phyloP scores from a whole-genome alignment of 805 yeast species.

The Clavispora fructus region DNA sequence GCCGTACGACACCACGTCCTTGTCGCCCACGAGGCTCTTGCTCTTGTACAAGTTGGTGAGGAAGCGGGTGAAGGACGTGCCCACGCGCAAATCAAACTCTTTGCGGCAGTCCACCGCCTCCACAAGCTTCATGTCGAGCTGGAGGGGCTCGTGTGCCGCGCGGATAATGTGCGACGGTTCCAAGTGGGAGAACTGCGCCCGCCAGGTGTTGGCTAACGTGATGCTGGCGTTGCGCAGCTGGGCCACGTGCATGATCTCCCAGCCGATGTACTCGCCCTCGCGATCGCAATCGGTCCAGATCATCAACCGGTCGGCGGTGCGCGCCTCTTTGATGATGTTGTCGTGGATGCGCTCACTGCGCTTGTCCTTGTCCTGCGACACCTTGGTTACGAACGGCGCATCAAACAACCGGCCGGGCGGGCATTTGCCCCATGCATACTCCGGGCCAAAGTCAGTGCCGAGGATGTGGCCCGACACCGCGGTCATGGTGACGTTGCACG shows the following conservation, averaged over 20 bases:
- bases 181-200: constrained; percentile 86
- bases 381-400: constrained; percentile 53
- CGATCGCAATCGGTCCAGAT: constrained; percentile 91
- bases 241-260: constrained; percentile 63
- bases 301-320: constrained; percentile 59
- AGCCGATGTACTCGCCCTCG: constrained; percentile 24
- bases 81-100: constrained; percentile 85
- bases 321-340: constrained; percentile 66
- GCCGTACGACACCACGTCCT: constrained; percentile 69
- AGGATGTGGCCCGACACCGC: constrained; percentile 85
- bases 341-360: constrained; percentile 39
- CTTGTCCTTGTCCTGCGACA: constrained; percentile 33
- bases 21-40: constrained; percentile 25
- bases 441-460: constrained; percentile 57
- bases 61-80: constrained; percentile 81
- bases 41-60: constrained; percentile 51
- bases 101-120: constrained; percentile 82
- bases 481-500: constrained; percentile 83
- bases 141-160: constrained; percentile 69
- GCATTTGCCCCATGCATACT: constrained; percentile 62
- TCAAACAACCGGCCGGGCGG: constrained; percentile 62
- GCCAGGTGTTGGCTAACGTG: constrained; percentile 43
- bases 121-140: constrained; percentile 62
- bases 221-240: constrained; percentile 42
- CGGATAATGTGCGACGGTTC: constrained; percentile 66